Evolutionary conservation across 805 yeast genomes (phyloP).

Genomic region (Phaffomyces antillensis): DNA sequence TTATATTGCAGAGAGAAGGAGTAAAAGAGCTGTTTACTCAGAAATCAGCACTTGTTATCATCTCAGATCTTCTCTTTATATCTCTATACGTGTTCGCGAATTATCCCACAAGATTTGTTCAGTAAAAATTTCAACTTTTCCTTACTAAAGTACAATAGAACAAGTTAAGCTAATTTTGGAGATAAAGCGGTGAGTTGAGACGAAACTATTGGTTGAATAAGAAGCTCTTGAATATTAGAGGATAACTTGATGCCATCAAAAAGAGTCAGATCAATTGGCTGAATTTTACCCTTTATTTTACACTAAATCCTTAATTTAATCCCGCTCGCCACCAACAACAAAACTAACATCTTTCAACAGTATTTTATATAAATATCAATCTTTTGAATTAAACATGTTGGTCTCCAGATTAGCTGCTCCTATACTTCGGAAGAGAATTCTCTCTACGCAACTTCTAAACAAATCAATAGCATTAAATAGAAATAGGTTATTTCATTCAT

Average conservation of each 20-base stretch:
- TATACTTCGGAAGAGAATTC: background rate
- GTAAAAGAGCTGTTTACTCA: no score
- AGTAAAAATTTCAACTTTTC: no score
- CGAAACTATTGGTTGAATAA: background rate
- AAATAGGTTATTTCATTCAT: conserved; percentile 2
- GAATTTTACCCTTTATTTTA: background rate
- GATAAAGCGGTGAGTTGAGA: background rate
- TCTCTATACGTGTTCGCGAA: no score
- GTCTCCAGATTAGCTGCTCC: background rate
- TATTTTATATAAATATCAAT: background rate
- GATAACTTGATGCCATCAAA: background rate
- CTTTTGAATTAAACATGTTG: background rate
- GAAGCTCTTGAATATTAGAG: background rate
- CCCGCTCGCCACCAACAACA: background rate
- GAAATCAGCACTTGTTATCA: no score
- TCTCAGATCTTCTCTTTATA: no score
- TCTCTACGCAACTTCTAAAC: background rate
- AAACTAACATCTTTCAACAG: background rate
- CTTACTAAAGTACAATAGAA: no score
- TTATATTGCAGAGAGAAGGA: background rate
- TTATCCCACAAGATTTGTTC: no score
- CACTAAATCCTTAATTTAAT: background rate
- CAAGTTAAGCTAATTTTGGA: background rate
- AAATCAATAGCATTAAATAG: background rate
- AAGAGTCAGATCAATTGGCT: background rate